A percentile compares a stretch with the other conserved stretches of the same genome.
These are phyloP conservation scores for Phytophthora lateralis DNA, from an alignment of 352 stramenopile genomes.

Conservation along the genomic window DNA sequence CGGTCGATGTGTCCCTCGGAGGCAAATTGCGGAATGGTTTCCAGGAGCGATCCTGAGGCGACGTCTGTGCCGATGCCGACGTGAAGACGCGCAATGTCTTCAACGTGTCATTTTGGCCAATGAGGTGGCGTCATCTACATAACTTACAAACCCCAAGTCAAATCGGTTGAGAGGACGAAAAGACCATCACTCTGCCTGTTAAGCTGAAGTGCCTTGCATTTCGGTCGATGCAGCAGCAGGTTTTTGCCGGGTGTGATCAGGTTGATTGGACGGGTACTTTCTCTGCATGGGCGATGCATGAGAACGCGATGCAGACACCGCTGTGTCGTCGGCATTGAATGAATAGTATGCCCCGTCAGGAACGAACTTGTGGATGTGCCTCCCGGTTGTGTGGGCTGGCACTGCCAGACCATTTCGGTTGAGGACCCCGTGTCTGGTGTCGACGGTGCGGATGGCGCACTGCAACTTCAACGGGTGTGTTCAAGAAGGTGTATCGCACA, in stretches of 20 bases:
- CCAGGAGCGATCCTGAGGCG: slow-evolving; percentile 18
- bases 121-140: slow-evolving; percentile 8
- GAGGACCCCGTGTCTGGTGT: not conserved
- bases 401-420: too few species aligned
- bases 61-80: slow-evolving; percentile 13
- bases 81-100: slow-evolving; percentile 21
- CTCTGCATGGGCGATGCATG: slow-evolving; percentile 12
- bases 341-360: too few species aligned
- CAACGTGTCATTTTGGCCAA: slow-evolving; percentile 22
- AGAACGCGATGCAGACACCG: slow-evolving; percentile 11
- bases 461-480: not conserved
- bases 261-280: slow-evolving; percentile 39
- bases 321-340: not conserved
- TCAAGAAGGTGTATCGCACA: not conserved
- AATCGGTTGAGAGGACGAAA: not conserved
- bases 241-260: slow-evolving; percentile 25
- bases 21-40: slow-evolving; percentile 36
- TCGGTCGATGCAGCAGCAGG: slow-evolving; percentile 13
- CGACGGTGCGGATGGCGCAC: not conserved
- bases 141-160: slow-evolving; percentile 21
- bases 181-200: slow-evolving; percentile 22
- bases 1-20: slow-evolving; percentile 13
- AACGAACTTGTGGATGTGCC: not conserved
- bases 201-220: slow-evolving; percentile 15
- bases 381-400: not conserved